Evolutionary conservation across 345 rosid genomes (phyloP), one percentile per base, ranked within the genome.

Genomic region (Gossypium bickii): DNA sequence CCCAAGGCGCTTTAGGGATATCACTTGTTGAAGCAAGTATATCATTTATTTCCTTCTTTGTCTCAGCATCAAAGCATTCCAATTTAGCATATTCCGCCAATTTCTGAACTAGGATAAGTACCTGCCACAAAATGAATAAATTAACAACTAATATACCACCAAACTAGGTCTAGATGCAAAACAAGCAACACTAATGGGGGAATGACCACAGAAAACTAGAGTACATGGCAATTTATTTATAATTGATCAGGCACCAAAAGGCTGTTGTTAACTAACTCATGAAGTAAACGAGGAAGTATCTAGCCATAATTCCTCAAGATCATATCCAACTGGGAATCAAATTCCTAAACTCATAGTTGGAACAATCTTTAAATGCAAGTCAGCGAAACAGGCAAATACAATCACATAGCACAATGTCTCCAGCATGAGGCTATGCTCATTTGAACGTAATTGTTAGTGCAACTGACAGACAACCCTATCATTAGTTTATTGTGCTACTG

Each of bases 1-100:
- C 99, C 99, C 99, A 95, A 16, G 99, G 98, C 51, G 98, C 98
- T 82, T 90, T 95, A 27, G 99, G 99, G 58, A 95, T 88, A 75
- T 86, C 84, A 79, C 81, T 89, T 63, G 83, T 63, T n/a, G 87
- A 86, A 82, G 86, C 88, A 80, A 91, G 79, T 80, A 90, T 55
- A 78, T 86, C 89, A 77, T 86, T 88, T 51, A 95, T 76, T 76
- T 93, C 97, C 76, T 88, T 85, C 82, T 80, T 90, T 55, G 74
- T 78, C 82, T 93, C 99, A 53, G 82, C 77, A 83, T 77, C 83
- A 52, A 88, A 71, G 80, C 83, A 76, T 77, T 90, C 97, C 82
- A 82, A 74, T 71, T 85, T 88, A 52, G 80, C 80, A 85, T 86
- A 89, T 63, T 78, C 89, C 58, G 44, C 82, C 73, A 95, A 82